phyloP scores from a whole-genome alignment of 345 rosid species.

The Acer campestre region DNA sequence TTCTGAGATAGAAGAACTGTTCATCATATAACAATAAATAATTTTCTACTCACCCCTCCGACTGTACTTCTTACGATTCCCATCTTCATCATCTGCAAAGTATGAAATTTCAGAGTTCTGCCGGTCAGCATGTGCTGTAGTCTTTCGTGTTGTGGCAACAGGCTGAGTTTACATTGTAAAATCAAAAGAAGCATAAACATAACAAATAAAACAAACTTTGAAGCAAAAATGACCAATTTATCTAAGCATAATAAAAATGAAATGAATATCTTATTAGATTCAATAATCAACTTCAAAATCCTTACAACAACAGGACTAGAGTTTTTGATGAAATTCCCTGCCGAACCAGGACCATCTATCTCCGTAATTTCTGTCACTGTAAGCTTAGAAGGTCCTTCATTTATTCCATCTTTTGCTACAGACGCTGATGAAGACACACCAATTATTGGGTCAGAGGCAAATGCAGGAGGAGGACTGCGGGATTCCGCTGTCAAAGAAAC shows the following conservation, averaged over 20 bases:
- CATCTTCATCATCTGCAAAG: constrained; percentile 97
- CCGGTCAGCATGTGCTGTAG: constrained; percentile 64
- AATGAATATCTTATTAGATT: constrained; percentile 1
- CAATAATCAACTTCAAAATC: constrained; percentile 19
- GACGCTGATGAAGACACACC: constrained; percentile 39
- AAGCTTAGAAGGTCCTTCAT: constrained; percentile 53
- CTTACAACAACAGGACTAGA: constrained; percentile 85
- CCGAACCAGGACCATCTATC: constrained; percentile 78
- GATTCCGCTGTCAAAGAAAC: constrained; percentile 62
- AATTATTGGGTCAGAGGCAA: constrained; percentile 70
- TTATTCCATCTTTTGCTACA: constrained; percentile 42
- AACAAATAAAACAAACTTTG: constrained; percentile 4
- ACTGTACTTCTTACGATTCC: constrained; percentile 73
- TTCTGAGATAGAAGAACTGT: not conserved
- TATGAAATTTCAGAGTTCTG: constrained; percentile 78
- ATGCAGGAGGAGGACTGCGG: constrained; percentile 74
- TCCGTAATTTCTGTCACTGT: constrained; percentile 79
- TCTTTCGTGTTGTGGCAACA: constrained; percentile 85
- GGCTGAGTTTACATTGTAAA: constrained; percentile 50
- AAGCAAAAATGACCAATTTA: constrained; percentile 11
- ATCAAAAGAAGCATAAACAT: constrained; percentile 17
- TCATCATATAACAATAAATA: constrained; percentile 3
- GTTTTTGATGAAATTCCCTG: constrained; percentile 64
- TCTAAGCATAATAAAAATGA: constrained; percentile 5
- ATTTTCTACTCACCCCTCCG: constrained; percentile 69